A percentile compares a stretch with the other conserved stretches of the same genome.
These are phyloP conservation scores for Arthroderma sp. DNA, from an alignment of 2,329 filamentous ascomycete genomes.

Conservation along the genomic window DNA sequence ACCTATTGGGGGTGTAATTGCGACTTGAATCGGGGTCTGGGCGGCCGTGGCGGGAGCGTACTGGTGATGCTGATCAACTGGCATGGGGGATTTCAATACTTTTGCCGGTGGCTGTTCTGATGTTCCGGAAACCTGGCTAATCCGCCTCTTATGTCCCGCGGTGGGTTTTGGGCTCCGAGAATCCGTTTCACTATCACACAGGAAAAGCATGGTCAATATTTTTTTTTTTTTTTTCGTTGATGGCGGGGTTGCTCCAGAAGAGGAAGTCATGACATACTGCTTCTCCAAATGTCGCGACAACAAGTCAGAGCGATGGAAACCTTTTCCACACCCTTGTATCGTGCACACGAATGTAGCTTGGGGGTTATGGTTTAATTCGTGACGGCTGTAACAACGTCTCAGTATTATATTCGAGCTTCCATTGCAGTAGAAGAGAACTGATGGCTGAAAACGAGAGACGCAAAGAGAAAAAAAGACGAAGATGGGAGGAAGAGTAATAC, in stretches of 20 bases:
- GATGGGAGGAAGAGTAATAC: slow-evolving; percentile 12
- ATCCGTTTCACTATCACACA: slow-evolving; percentile 2
- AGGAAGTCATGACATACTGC: slow-evolving; percentile 26
- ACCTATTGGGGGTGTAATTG: not conserved
- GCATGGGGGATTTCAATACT: too few relatives aligned
- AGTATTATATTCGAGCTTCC: not conserved
- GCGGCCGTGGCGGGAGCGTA: not conserved
- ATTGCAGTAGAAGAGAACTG: not conserved
- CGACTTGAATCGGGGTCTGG: not conserved
- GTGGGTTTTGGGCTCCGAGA: slow-evolving; percentile 1
- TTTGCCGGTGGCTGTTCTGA: slow-evolving; percentile 1
- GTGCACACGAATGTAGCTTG: slow-evolving; percentile 33
- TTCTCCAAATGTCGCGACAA: slow-evolving; percentile 37
- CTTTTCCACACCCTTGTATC: slow-evolving; percentile 32
- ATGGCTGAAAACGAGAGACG: too few relatives aligned
- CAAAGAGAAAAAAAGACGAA: too few relatives aligned
- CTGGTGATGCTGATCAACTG: not conserved
- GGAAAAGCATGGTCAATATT: not conserved
- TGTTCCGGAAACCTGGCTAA: slow-evolving; percentile 4
- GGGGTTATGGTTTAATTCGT: slow-evolving; percentile 39
- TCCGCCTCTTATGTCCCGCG: slow-evolving; percentile 5
- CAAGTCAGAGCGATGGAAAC: slow-evolving; percentile 36
- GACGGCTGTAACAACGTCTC: slow-evolving; percentile 22
- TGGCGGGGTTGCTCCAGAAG: not conserved
- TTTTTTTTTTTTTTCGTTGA: not conserved